Percentiles rank a stretch among this genome's conserved stretches.
Conservation (phyloP, 108 stramenopile species). For the Halocafeteria seosinensis region DNA sequence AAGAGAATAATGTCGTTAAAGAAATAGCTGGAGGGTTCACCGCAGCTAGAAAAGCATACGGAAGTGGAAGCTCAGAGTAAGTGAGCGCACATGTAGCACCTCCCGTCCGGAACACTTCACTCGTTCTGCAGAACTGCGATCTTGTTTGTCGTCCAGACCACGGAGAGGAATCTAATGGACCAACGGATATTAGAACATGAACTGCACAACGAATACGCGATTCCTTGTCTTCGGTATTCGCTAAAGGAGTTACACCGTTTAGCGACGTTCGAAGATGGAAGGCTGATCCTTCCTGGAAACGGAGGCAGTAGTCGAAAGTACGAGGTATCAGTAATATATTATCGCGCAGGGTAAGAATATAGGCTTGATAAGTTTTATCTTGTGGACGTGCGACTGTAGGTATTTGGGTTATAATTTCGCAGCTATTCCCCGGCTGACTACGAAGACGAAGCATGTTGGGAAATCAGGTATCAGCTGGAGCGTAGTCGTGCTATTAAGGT, state of each 20-base stretch:
- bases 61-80: too few relatives aligned
- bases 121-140: slow-evolving; percentile 29
- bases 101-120: not conserved
- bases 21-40: not conserved
- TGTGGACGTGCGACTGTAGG: too few relatives aligned
- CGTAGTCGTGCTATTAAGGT: not conserved
- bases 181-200: slow-evolving; percentile 72
- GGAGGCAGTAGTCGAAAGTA: too few relatives aligned
- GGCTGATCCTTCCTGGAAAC: too few relatives aligned
- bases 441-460: slow-evolving; percentile 25
- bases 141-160: slow-evolving; percentile 74
- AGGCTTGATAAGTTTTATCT: too few relatives aligned
- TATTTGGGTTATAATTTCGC: too few relatives aligned
- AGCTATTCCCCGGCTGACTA: slow-evolving; percentile 92
- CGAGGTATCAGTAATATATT: too few relatives aligned
- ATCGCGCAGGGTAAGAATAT: too few relatives aligned
- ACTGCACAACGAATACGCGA: slow-evolving; percentile 54
- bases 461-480: not conserved
- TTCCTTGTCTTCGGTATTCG: slow-evolving; percentile 56
- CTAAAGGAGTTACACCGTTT: slow-evolving; percentile 21
- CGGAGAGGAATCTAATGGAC: slow-evolving; percentile 83
- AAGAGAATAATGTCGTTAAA: not conserved
- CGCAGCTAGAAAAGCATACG: not conserved
- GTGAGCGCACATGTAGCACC: not conserved
- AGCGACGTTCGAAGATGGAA: slow-evolving; percentile 4